These are phyloP conservation scores for Epichloe elymi DNA, from an alignment of 2,329 filamentous ascomycete species.

Conservation along the genomic window DNA sequence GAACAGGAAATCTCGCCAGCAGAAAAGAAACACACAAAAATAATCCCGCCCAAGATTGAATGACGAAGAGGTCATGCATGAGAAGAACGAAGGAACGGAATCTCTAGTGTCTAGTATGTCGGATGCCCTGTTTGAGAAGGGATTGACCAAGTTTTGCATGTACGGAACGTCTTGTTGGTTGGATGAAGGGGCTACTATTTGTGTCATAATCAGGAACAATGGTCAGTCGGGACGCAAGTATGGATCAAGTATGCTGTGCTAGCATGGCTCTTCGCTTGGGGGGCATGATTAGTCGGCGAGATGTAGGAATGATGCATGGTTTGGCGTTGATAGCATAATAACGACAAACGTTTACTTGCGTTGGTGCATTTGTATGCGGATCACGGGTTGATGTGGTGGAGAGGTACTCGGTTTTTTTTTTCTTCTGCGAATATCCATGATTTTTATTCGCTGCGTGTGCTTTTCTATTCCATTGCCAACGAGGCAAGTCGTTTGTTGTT, in stretches of 20 bases:
- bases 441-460: too few species aligned
- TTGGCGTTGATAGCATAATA: conserved; percentile 5
- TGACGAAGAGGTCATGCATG: background rate
- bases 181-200: background rate
- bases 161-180: background rate
- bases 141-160: background rate
- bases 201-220: too few species aligned
- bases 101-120: background rate
- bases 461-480: too few species aligned
- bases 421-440: too few species aligned
- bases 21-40: background rate
- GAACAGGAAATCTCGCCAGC: background rate
- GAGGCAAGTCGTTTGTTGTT: too few species aligned
- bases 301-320: background rate
- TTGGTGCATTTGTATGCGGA: background rate
- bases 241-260: background rate
- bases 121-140: background rate
- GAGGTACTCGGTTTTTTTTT: too few species aligned
- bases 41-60: too few species aligned
- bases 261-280: background rate
- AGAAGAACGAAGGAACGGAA: background rate
- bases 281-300: background rate
- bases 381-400: background rate
- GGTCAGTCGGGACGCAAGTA: background rate
- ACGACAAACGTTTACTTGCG: background rate